Evolutionary conservation across 2,329 filamentous ascomycete species (phyloP).

Genomic region (Arthrinium phaeospermum): DNA sequence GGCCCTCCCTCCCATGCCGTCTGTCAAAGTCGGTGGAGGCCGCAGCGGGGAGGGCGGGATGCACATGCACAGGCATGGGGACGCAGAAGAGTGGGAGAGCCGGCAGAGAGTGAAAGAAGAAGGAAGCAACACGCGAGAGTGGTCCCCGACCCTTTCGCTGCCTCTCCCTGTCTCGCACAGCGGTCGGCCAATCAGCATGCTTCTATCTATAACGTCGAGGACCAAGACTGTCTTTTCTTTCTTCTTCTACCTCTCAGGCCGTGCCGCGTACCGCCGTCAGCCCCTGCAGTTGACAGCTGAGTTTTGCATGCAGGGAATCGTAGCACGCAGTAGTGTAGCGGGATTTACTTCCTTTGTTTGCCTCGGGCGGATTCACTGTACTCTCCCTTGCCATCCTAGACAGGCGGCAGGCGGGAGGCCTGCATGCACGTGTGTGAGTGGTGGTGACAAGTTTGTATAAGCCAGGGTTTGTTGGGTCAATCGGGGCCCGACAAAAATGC

Average conservation of each 20-base stretch:
- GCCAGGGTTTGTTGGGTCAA: background rate
- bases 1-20: too few species aligned
- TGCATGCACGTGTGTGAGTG: slow-evolving; percentile 1
- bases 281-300: slow-evolving; percentile 13
- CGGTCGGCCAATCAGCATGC: background rate
- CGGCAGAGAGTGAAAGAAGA: background rate
- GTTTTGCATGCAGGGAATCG: slow-evolving; percentile 1
- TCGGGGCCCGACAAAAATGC: slow-evolving; percentile 1
- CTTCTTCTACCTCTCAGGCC: background rate
- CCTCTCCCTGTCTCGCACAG: background rate
- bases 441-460: background rate
- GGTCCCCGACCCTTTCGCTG: background rate
- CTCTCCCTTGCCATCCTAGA: background rate
- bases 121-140: background rate
- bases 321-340: slow-evolving; percentile 1
- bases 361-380: background rate
- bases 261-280: slow-evolving; percentile 14
- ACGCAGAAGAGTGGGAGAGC: too few species aligned
- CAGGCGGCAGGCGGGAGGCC: background rate
- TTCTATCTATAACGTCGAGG: background rate
- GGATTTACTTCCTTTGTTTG: background rate
- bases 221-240: background rate
- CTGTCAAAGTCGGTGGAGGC: background rate
- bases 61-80: background rate
- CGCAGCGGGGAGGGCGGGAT: background rate